A percentile compares a stretch with the other conserved stretches of the same genome.
Conservation (phyloP, 768 basidiomycete genomes). For the Dendrothele bispora region DNA sequence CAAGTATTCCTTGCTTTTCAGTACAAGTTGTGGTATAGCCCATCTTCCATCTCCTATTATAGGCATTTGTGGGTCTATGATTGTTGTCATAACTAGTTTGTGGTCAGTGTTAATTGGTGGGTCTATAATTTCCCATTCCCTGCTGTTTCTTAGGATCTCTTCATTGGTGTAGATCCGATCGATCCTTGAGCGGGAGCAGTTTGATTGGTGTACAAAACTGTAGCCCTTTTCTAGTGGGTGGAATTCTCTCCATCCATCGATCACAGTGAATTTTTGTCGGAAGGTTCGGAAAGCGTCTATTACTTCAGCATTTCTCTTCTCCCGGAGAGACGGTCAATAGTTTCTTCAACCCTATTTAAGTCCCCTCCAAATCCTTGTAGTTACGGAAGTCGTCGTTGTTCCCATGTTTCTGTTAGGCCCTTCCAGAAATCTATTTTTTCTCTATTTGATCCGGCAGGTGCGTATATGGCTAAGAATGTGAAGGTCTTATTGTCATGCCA, state of each 20-base stretch:
- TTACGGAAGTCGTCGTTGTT: not conserved
- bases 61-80: no score
- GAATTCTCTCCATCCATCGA: not conserved
- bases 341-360: conserved; percentile 5
- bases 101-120: no score
- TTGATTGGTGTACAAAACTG: not conserved
- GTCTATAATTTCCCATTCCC: no score
- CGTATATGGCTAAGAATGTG: conserved; percentile 18
- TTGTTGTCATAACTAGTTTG: no score
- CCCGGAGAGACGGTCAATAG: not conserved
- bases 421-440: conserved; percentile 11
- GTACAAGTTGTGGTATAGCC: no score
- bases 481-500: conserved; percentile 11
- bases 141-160: not conserved
- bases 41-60: no score
- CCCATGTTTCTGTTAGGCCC: not conserved
- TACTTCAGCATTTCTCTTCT: not conserved
- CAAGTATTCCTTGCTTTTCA: no score
- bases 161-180: not conserved
- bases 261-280: not conserved
- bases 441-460: conserved; percentile 7
- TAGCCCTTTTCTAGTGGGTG: not conserved
- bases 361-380: conserved; percentile 1
- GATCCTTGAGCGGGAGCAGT: not conserved
- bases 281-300: not conserved